A percentile compares a stretch with the other conserved stretches of the same genome.
These are phyloP conservation scores for Bocquillonia castaneifolia DNA, from an alignment of 441 rosid species.

Conservation along the genomic window DNA sequence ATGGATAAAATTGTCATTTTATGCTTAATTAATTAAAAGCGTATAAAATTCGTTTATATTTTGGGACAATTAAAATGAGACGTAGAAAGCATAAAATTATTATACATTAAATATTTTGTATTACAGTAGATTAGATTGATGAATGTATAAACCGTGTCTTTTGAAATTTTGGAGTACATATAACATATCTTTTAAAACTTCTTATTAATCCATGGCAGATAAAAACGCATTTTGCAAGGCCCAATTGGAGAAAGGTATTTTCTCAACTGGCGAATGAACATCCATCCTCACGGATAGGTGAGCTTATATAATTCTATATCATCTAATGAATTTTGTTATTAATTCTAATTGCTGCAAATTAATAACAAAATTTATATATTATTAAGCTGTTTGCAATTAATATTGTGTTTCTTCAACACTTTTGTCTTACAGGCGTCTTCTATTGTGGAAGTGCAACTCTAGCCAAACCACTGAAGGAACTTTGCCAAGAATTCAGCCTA, in stretches of 20 bases:
- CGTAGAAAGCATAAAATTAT: too few relatives aligned
- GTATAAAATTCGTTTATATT: too few relatives aligned
- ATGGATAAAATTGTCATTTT: too few relatives aligned
- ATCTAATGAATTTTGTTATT: not conserved
- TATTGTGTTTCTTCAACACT: not conserved
- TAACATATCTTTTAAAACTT: too few relatives aligned
- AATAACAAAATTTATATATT: too few relatives aligned
- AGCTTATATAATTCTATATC: not conserved
- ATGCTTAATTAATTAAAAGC: too few relatives aligned
- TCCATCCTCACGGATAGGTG: conserved; percentile 64
- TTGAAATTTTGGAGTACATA: too few relatives aligned
- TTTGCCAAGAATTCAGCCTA: conserved; percentile 76
- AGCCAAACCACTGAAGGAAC: conserved; percentile 52
- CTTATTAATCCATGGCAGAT: conserved; percentile 37
- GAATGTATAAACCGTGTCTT: too few relatives aligned
- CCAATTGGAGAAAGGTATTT: conserved; percentile 91
- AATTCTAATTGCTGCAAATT: too few relatives aligned
- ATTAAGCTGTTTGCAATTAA: not conserved
- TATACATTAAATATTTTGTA: too few relatives aligned
- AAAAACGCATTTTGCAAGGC: conserved; percentile 90
- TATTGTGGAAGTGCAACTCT: conserved; percentile 86
- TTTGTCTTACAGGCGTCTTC: conserved; percentile 65
- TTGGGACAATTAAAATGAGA: too few relatives aligned
- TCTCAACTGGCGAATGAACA: conserved; percentile 48
- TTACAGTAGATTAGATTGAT: too few relatives aligned